Conservation (phyloP, 129 eudicot genomes). For the Chrysanthemum seticuspe region DNA sequence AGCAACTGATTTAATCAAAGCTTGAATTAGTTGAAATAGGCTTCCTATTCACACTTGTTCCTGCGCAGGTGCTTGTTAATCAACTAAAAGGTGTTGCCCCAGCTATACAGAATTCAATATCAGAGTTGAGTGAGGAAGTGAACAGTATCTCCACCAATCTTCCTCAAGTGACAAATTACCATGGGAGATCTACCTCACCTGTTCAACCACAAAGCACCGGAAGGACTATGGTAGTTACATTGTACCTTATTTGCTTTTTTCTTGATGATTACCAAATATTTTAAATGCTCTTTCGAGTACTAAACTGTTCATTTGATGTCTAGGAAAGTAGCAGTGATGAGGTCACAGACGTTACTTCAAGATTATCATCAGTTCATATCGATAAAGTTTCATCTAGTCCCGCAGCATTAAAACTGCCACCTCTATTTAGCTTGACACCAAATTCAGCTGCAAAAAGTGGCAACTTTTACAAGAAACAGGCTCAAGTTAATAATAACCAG, state of each 20-base stretch:
- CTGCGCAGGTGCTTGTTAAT: conserved; percentile 75
- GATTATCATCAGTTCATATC: conserved; percentile 66
- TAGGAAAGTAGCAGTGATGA: conserved; percentile 79
- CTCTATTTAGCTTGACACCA: conserved; percentile 84
- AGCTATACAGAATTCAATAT: conserved; percentile 74
- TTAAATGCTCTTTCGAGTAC: conserved; percentile 7
- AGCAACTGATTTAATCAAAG: not conserved
- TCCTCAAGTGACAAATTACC: conserved; percentile 51
- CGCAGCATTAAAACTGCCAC: conserved; percentile 82
- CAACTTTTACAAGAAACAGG: conserved; percentile 55
- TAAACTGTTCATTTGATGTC: conserved; percentile 16
- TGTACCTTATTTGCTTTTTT: not conserved
- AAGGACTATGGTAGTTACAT: conserved; percentile 58
- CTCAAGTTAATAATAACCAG: conserved; percentile 39
- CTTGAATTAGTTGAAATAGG: not conserved
- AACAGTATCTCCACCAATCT: conserved; percentile 63
- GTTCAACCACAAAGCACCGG: conserved; percentile 73
- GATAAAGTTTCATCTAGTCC: conserved; percentile 71
- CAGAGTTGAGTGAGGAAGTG: conserved; percentile 83
- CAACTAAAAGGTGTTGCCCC: conserved; percentile 97
- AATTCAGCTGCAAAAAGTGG: conserved; percentile 80
- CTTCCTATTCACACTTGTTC: conserved; percentile 13
- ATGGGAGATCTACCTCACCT: conserved; percentile 70
- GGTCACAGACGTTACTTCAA: conserved; percentile 61
- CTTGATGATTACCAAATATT: too few species aligned